Base-by-base conservation (phyloP, 116 monocot genomes). In the Papilionanthe hybrid region DNA sequence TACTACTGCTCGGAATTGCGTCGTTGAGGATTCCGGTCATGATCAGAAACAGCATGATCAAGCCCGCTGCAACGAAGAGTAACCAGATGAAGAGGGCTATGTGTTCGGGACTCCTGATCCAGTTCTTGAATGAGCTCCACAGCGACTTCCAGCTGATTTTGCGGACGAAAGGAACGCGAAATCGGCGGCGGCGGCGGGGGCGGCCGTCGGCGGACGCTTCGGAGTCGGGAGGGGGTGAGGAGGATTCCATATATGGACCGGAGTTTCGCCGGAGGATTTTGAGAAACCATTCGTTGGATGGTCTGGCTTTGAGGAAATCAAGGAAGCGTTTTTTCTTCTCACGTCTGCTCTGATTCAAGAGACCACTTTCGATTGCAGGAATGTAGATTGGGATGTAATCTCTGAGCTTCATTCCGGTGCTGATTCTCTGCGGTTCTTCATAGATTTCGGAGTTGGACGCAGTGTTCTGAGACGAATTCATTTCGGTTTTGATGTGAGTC, bases 321-420 rank as follows among this genome's bases (percentile, higher is more conserved):
- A 83, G 27, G 50, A 86, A 80, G 15, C 86, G 43, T 9, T 65
- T 37, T 55, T 83, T 17, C 20, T 58, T 53, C 57, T 72, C 15
- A n/a, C 20, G 66, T 19, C n/a, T 41, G 50, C 28, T 42, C 11
- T 32, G 63, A 41, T 48, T 55, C 37, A 83, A 23, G 1, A 82
- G 75, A 11, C 72, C 79, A 4, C 50, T 76, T 75, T 84, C 72
- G 9, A 79, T 25, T 30, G 60, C 37, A 0, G 83, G 82, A 42
- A 90, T 84, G 79, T 80, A 75, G 12, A 85, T 65, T 2, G 78
- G 78, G 27, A 85, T 87, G 83, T 66, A 58, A 37, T 85, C 83
- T 49, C 75, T 5, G 7, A 81, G 85, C 20, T 69, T 49, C 72
- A 69, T 80, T 69, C 48, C 18, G 25, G 27, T 47, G 45, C 30